phyloP scores from a whole-genome alignment of 2,329 filamentous ascomycete genomes.

The Colletotrichum sp. region DNA sequence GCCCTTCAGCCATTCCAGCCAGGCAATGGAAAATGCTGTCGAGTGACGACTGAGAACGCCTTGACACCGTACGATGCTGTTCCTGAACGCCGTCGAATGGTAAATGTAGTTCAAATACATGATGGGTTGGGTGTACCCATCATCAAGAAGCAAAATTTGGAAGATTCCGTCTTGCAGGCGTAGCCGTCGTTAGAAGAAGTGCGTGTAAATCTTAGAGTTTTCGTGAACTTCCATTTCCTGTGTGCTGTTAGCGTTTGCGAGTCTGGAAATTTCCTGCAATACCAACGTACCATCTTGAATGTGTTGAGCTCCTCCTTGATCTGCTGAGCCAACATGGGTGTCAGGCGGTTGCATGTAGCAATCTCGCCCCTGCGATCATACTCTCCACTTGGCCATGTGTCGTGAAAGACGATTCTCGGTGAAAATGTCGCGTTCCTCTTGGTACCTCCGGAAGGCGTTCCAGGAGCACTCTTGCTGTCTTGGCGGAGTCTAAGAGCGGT shows the following conservation, averaged over 20 bases:
- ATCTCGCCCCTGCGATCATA: conserved; percentile 96
- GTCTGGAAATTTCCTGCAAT: neutral
- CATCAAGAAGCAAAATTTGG: conserved; percentile 34
- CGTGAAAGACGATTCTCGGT: conserved; percentile 91
- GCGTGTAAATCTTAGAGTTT: conserved; percentile 98
- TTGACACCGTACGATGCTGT: conserved; percentile 64
- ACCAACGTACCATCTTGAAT: conserved; percentile 89
- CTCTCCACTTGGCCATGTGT: conserved; percentile 94
- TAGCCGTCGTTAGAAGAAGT: conserved; percentile 86
- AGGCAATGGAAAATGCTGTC: conserved; percentile 21
- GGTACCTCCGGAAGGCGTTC: conserved; percentile 72
- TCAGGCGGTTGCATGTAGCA: conserved; percentile 96
- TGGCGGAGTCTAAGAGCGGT: conserved; percentile 74
- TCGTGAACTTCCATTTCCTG: conserved; percentile 99
- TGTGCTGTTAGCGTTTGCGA: conserved; percentile 39
- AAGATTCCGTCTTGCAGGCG: conserved; percentile 29
- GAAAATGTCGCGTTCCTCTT: conserved; percentile 80
- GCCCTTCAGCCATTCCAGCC: neutral
- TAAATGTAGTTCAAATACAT: conserved; percentile 58
- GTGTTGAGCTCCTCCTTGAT: conserved; percentile 99
- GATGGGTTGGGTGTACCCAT: conserved; percentile 32
- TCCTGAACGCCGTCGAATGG: conserved; percentile 56
- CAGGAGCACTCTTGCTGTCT: conserved; percentile 81
- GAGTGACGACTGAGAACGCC: conserved; percentile 51
- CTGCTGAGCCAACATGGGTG: conserved; percentile 95